phyloP scores from a whole-genome alignment of 2,329 filamentous ascomycete species.

The Penicillium vulpinum region DNA sequence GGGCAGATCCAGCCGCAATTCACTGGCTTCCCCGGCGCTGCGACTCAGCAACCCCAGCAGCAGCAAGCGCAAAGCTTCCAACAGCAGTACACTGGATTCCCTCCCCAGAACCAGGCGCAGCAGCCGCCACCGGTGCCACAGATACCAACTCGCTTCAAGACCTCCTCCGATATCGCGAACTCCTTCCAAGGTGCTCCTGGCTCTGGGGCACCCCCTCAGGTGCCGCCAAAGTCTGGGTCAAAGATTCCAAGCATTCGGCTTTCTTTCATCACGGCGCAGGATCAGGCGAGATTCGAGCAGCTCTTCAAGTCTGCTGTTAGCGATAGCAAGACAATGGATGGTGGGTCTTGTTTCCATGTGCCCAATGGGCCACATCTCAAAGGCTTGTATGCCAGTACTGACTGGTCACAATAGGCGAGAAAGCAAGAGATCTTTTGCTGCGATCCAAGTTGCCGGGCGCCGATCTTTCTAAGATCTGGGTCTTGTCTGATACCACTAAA shows the following conservation, averaged over 20 bases:
- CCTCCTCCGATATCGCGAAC: conserved; percentile 64
- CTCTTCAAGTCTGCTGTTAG: conserved; percentile 94
- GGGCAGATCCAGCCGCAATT: conserved; percentile 50
- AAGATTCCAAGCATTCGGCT: conserved; percentile 93
- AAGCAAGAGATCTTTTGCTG: conserved; percentile 83
- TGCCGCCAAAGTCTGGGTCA: conserved; percentile 63
- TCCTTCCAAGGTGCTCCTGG: conserved; percentile 54
- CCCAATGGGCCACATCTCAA: not conserved
- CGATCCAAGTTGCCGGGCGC: conserved; percentile 86
- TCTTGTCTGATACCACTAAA: conserved; percentile 90
- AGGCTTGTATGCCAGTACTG: conserved; percentile 9
- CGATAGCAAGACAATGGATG: conserved; percentile 79
- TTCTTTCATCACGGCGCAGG: conserved; percentile 91
- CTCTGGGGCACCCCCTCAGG: conserved; percentile 55
- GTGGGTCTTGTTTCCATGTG: conserved; percentile 37
- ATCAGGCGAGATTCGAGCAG: conserved; percentile 96
- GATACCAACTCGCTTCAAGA: conserved; percentile 59
- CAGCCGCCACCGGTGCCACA: conserved; percentile 25
- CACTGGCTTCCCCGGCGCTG: conserved; percentile 50
- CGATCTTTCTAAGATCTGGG: conserved; percentile 91
- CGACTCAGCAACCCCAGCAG: conserved; percentile 38
- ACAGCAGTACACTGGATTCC: conserved; percentile 62
- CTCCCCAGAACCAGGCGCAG: conserved; percentile 44
- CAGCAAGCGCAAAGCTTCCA: conserved; percentile 46
- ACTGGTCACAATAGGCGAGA: conserved; percentile 58